Conservation (phyloP, 2,329 filamentous ascomycete species). For the Trichophyton verrucosum region DNA sequence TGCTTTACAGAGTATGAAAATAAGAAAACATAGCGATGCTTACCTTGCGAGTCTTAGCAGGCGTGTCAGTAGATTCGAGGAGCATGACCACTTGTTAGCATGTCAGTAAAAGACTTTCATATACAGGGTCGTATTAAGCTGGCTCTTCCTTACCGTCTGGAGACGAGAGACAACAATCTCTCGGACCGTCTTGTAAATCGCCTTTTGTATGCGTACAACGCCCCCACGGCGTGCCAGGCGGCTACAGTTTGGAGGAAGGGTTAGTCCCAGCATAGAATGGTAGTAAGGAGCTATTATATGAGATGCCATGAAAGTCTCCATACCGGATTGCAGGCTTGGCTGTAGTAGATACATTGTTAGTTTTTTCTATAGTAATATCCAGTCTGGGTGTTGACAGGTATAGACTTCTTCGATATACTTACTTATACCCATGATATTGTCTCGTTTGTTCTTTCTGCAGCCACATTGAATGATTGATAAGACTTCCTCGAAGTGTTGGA, state of each 20-base stretch:
- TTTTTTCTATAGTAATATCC: background rate
- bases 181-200: constrained; percentile 21
- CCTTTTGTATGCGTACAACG: constrained; percentile 18
- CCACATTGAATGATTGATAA: background rate
- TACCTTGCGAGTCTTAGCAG: constrained; percentile 12
- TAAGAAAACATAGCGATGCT: background rate
- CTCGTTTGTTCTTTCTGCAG: constrained; percentile 13
- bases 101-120: background rate
- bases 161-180: constrained; percentile 16
- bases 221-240: constrained; percentile 29
- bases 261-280: background rate
- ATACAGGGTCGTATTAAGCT: background rate
- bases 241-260: constrained; percentile 11
- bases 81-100: constrained; percentile 15
- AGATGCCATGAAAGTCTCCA: background rate
- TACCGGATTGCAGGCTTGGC: constrained; percentile 23
- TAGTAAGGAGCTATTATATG: background rate
- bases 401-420: constrained; percentile 5
- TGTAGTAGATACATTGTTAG: constrained; percentile 7
- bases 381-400: background rate
- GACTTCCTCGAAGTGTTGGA: background rate
- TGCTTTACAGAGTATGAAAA: background rate
- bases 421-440: constrained; percentile 23
- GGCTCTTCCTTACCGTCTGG: constrained; percentile 14
- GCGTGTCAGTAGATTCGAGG: constrained; percentile 13